Evolutionary conservation across 2,329 filamentous ascomycete genomes (phyloP), one percentile per base, ranked within the genome.

Genomic region (Beauveria varroae): DNA sequence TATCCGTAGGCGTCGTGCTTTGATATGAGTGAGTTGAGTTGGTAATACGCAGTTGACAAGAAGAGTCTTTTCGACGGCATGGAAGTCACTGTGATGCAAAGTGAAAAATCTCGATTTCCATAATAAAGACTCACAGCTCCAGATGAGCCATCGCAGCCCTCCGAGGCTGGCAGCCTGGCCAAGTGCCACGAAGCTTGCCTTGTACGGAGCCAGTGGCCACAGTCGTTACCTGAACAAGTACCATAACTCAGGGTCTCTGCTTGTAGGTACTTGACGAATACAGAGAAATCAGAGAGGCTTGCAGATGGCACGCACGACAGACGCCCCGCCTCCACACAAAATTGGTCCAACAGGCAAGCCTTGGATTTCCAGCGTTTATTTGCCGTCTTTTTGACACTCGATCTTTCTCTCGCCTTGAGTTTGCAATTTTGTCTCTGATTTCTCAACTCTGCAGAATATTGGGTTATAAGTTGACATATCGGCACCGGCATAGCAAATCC

Each of bases 311-410:
- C 28, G 55, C 55, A 46, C 55, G 37, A 52, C 57, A 60, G 24
- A 22, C 8, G 18, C 50, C 37, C 49, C 57, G 57, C 57, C 49
- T 60, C 49, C 50, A 54, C 50, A 54, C 57, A 40, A 60, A 40
- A 60, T 60, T 53, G 40, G 28, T 26, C 34, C n/a, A 10, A 5
- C 50, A 14, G 43, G 37, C 22, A 30, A n/a, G 20, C 30, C 56
- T 51, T 37, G 34, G 34, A 37, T 37, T 37, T 37, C 34, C 34
- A 26, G 41, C 44, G n/a, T 46, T 50, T 20, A 44, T 50, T 34
- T 14, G 18, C 37, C 18, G 9, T 12, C n/a, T 41, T 22, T 12
- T 44, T n/a, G 5, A 3, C 5, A n/a, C 22, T 30, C 34, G 34
- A 14, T 12, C 14, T 24, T 18, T 30, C 24, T 24, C 18, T 57